Conservation (phyloP, 306 rosid genomes). For the Pterocarpus macrocarpus region DNA sequence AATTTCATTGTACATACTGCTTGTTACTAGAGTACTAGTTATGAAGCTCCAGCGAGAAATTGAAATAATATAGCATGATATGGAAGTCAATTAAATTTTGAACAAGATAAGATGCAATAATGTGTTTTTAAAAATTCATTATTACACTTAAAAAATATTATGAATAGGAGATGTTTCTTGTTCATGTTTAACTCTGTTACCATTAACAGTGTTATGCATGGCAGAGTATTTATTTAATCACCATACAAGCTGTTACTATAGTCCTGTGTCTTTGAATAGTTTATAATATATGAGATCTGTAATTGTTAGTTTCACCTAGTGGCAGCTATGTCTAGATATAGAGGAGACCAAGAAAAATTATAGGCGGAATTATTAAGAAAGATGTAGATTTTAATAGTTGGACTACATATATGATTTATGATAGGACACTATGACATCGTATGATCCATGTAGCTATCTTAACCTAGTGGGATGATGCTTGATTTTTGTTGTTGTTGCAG, state of each 20-base stretch:
- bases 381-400: not conserved
- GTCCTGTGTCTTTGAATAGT: slow-evolving; percentile 22
- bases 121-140: not conserved
- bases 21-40: slow-evolving; percentile 11
- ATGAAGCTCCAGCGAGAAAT: slow-evolving; percentile 34
- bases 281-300: slow-evolving; percentile 14
- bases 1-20: not conserved
- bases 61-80: slow-evolving; percentile 28
- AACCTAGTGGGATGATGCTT: not conserved
- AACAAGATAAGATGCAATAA: too few relatives aligned
- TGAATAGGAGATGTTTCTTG: not conserved
- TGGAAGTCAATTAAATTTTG: slow-evolving; percentile 14
- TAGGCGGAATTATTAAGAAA: not conserved
- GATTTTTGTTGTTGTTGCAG: not conserved
- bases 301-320: slow-evolving; percentile 7
- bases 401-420: not conserved
- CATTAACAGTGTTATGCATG: slow-evolving; percentile 17
- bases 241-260: slow-evolving; percentile 6
- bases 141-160: slow-evolving; percentile 6
- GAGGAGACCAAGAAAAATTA: not conserved
- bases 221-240: slow-evolving; percentile 28
- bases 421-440: not conserved
- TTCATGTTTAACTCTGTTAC: not conserved
- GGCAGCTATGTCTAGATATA: slow-evolving; percentile 1
- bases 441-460: not conserved